Conservation (phyloP, 2,329 filamentous ascomycete species). For the Albophoma yamanashiensis region DNA sequence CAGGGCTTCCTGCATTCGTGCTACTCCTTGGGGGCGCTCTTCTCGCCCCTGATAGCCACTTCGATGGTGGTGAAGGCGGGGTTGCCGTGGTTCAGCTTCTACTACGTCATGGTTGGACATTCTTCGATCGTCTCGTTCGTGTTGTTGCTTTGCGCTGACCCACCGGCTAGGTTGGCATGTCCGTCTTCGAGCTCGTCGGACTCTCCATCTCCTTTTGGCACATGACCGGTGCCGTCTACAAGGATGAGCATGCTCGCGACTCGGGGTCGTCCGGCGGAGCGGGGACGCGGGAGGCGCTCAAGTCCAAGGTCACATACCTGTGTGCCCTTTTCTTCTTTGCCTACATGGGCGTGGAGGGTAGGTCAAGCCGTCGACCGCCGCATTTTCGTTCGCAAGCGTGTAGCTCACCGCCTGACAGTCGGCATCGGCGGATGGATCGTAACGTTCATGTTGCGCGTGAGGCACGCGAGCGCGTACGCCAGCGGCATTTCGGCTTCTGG, state of each 20-base stretch:
- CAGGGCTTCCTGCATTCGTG: slow-evolving; percentile 55
- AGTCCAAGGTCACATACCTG: slow-evolving; percentile 50
- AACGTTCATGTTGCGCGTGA: slow-evolving; percentile 65
- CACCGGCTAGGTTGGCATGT: slow-evolving; percentile 25
- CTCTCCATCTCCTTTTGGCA: slow-evolving; percentile 47
- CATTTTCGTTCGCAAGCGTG: not conserved
- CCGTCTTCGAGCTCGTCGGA: slow-evolving; percentile 43
- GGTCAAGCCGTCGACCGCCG: not conserved
- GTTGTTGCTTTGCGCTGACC: not conserved
- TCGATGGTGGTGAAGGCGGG: slow-evolving; percentile 50
- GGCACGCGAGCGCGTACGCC: slow-evolving; percentile 52
- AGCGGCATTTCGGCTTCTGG: slow-evolving; percentile 65
- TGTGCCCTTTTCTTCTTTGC: slow-evolving; percentile 57
- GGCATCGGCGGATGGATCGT: slow-evolving; percentile 71
- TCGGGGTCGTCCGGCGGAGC: slow-evolving; percentile 12
- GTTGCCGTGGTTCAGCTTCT: slow-evolving; percentile 57
- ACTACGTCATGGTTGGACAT: slow-evolving; percentile 55
- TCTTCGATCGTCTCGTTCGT: slow-evolving; percentile 4
- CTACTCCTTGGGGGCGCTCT: slow-evolving; percentile 54
- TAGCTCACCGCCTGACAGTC: slow-evolving; percentile 19
- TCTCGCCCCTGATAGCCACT: slow-evolving; percentile 56
- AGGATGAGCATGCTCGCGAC: slow-evolving; percentile 22
- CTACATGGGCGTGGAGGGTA: slow-evolving; percentile 62
- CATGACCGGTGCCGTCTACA: slow-evolving; percentile 44
- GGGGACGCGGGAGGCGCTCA: slow-evolving; percentile 27